phyloP scores from a whole-genome alignment of 345 rosid species.

The Eucalyptus lansdowneana region DNA sequence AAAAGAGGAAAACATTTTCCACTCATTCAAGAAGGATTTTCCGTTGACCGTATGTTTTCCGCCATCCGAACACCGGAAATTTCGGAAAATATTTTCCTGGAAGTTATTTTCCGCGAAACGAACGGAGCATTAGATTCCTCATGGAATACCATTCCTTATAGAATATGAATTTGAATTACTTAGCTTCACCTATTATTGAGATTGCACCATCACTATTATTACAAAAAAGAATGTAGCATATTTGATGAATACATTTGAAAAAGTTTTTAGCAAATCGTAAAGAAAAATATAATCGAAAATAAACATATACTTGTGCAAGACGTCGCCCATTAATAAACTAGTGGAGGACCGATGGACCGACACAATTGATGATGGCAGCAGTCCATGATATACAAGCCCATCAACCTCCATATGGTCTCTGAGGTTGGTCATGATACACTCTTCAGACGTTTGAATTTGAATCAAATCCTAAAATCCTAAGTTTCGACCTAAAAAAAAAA shows the following conservation, averaged over 20 bases:
- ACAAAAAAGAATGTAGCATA: background rate
- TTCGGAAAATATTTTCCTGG: too few relatives aligned
- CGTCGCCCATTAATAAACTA: background rate
- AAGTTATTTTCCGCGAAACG: too few relatives aligned
- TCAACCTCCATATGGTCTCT: background rate
- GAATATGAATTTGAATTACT: background rate
- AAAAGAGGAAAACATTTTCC: too few relatives aligned
- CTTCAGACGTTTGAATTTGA: background rate
- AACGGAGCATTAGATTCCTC: too few relatives aligned
- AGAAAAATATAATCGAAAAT: background rate
- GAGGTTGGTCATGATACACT: background rate
- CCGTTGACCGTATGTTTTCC: too few relatives aligned
- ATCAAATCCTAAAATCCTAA: background rate
- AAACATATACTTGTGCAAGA: background rate
- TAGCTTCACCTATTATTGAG: background rate
- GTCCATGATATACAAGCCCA: background rate
- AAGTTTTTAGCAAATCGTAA: background rate
- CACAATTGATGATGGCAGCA: background rate
- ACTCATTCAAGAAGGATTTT: too few relatives aligned
- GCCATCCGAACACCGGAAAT: too few relatives aligned
- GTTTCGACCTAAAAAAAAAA: background rate
- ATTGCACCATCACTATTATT: too few relatives aligned
- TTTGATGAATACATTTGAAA: background rate
- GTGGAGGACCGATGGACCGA: rapidly evolving
- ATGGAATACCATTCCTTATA: too few relatives aligned